Percentiles rank a stretch among this genome's conserved stretches.
phyloP scores from a whole-genome alignment of 768 basidiomycete genomes.

The Chalciporus chontae region DNA sequence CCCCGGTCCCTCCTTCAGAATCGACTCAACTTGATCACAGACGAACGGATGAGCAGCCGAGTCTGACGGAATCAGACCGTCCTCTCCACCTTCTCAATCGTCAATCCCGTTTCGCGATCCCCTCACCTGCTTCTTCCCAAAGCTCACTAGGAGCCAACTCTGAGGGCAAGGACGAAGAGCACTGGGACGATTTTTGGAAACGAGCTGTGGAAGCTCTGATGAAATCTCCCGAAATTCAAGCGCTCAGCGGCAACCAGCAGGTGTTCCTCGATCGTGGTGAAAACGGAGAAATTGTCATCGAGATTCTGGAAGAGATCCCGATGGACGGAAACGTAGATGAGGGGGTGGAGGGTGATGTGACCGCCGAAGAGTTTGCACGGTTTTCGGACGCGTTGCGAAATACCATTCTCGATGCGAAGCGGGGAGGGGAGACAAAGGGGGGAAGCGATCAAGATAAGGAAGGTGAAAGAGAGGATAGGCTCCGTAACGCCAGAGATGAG shows the following conservation, averaged over 20 bases:
- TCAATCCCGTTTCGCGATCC: slow-evolving; percentile 45
- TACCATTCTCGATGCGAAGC: slow-evolving; percentile 49
- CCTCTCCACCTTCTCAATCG: slow-evolving; percentile 51
- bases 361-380: slow-evolving; percentile 39
- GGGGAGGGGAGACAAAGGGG: slow-evolving; percentile 26
- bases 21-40: slow-evolving; percentile 31
- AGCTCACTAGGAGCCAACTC: slow-evolving; percentile 16
- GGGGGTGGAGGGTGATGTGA: slow-evolving; percentile 25
- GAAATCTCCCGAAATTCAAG: slow-evolving; percentile 30
- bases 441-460: slow-evolving; percentile 22
- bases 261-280: slow-evolving; percentile 42
- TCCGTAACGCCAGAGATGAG: slow-evolving; percentile 29
- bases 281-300: slow-evolving; percentile 40
- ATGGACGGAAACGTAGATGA: slow-evolving; percentile 29
- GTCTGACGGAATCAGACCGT: slow-evolving; percentile 49
- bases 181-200: slow-evolving; percentile 25
- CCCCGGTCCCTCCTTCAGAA: slow-evolving; percentile 22
- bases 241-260: slow-evolving; percentile 29
- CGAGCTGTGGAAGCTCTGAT: slow-evolving; percentile 28
- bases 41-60: slow-evolving; percentile 24
- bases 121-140: slow-evolving; percentile 24
- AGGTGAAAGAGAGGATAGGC: slow-evolving; percentile 32
- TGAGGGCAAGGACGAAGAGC: slow-evolving; percentile 13
- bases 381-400: slow-evolving; percentile 51
- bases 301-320: slow-evolving; percentile 44